These are phyloP conservation scores for Diaporthe sp. DNA, from an alignment of 2,329 filamentous ascomycete species.

Conservation along the genomic window DNA sequence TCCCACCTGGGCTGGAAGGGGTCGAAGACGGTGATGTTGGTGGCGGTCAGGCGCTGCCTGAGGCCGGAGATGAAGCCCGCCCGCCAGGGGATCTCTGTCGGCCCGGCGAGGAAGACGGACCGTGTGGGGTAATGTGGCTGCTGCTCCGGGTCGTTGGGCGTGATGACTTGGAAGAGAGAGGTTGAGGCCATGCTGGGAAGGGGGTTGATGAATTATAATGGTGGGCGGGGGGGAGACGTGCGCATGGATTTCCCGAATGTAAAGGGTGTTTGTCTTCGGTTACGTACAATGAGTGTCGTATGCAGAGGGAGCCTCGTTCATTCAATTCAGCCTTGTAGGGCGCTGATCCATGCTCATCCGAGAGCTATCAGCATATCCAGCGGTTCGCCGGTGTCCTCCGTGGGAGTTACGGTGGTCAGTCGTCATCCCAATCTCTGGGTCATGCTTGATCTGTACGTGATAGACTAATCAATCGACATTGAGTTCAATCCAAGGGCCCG, in stretches of 20 bases:
- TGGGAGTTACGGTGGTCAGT: background rate
- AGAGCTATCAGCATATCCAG: background rate
- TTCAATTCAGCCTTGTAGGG: conserved; percentile 18
- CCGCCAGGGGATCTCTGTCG: conserved; percentile 67
- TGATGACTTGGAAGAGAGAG: conserved; percentile 34
- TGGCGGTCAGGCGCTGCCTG: conserved; percentile 44
- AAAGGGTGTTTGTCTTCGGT: background rate
- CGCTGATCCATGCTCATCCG: background rate
- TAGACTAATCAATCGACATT: background rate
- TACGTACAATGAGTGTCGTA: background rate
- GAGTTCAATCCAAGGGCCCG: background rate
- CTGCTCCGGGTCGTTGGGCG: conserved; percentile 34
- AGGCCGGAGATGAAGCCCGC: conserved; percentile 57
- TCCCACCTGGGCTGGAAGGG: conserved; percentile 72
- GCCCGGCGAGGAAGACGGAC: conserved; percentile 71
- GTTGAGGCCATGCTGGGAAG: background rate
- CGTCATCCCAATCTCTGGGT: background rate
- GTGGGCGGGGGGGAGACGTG: background rate
- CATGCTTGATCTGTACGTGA: background rate
- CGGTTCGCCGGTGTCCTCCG: background rate
- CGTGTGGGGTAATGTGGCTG: conserved; percentile 37
- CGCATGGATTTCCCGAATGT: background rate
- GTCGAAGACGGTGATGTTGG: conserved; percentile 67
- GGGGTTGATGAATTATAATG: background rate
- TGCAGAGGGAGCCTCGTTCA: background rate